phyloP scores from a whole-genome alignment of 306 rosid genomes.

The Vigna nakashimae region DNA sequence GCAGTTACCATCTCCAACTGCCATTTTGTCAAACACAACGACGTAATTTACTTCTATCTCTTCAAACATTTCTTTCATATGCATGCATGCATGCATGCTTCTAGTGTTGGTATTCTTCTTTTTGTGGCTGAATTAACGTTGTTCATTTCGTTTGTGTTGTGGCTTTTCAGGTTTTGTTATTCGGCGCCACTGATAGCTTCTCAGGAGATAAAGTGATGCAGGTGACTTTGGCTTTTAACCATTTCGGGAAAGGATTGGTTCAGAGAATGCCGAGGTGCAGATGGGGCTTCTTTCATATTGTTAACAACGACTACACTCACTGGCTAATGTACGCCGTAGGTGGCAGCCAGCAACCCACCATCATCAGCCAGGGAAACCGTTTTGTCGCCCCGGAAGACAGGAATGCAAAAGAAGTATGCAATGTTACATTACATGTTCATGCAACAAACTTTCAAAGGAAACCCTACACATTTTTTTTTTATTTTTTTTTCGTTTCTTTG shows the following conservation, averaged over 20 bases:
- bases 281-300: conserved; percentile 44
- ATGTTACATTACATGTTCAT: background rate
- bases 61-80: too few relatives aligned
- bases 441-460: too few relatives aligned
- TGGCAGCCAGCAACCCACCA: conserved; percentile 60
- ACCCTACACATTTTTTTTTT: too few relatives aligned
- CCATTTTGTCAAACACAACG: conserved; percentile 59
- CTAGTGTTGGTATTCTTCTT: too few relatives aligned
- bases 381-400: conserved; percentile 40
- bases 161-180: conserved; percentile 54
- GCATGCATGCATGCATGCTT: too few relatives aligned
- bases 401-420: conserved; percentile 49
- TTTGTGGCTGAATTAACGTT: too few relatives aligned
- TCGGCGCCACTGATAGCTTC: conserved; percentile 52
- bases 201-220: conserved; percentile 51
- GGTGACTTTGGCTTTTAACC: conserved; percentile 61
- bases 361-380: conserved; percentile 64
- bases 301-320: conserved; percentile 64
- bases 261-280: conserved; percentile 70
- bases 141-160: too few relatives aligned
- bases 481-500: too few relatives aligned
- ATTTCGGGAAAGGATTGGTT: conserved; percentile 59
- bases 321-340: conserved; percentile 67
- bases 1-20: conserved; percentile 60
- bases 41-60: conserved; percentile 26